These are phyloP conservation scores for Aspergillus fumigatiaffinis DNA, from an alignment of 2,329 filamentous ascomycete species.

Conservation along the genomic window DNA sequence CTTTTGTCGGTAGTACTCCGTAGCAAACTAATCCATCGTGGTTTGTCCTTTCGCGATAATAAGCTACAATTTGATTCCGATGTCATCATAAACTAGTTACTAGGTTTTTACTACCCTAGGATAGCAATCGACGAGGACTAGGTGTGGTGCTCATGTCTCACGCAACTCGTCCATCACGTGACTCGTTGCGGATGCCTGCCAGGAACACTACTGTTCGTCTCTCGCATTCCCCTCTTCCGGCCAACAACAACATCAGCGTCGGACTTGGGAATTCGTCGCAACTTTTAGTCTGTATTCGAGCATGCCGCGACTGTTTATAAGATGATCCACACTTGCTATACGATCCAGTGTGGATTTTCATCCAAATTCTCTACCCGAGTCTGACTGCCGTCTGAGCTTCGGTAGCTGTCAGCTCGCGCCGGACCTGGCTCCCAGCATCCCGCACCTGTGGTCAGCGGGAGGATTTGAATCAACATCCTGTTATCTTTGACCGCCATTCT, in stretches of 20 bases:
- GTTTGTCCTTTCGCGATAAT: background rate
- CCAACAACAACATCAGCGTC: background rate
- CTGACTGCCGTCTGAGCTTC: conserved; percentile 16
- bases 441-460: background rate
- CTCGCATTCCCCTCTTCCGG: conserved; percentile 2
- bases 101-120: too few species aligned
- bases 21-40: background rate
- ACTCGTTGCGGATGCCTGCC: conserved; percentile 9
- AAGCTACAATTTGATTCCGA: background rate
- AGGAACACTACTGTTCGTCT: conserved; percentile 7
- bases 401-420: conserved; percentile 22
- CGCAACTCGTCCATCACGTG: conserved; percentile 10
- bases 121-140: background rate
- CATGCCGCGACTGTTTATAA: conserved; percentile 23
- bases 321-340: conserved; percentile 23
- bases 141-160: conserved; percentile 1
- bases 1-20: background rate
- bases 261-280: conserved; percentile 12
- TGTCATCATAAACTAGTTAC: background rate
- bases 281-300: conserved; percentile 13
- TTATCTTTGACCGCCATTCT: background rate
- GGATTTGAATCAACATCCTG: background rate
- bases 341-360: conserved; percentile 19
- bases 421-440: conserved; percentile 9
- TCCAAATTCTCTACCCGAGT: conserved; percentile 17